Evolutionary conservation across 164 flowering plant species (phyloP).

Genomic region (Chimonanthus salicifolius): DNA sequence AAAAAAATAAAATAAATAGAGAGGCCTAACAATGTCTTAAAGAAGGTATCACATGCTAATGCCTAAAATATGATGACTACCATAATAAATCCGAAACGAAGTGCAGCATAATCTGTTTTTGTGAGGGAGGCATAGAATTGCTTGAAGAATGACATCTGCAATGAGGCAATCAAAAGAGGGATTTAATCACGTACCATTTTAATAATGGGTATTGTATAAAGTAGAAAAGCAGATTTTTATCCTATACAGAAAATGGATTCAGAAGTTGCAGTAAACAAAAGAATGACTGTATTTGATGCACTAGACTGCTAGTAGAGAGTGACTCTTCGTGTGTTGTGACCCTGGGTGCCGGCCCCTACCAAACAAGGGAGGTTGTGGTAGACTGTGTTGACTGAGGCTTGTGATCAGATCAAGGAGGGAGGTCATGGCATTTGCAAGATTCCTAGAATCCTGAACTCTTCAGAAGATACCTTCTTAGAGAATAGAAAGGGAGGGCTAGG

Average conservation of each 20-base stretch:
- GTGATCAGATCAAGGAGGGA: too few species aligned
- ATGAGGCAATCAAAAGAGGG: constrained; percentile 5
- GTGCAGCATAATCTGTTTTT: constrained; percentile 64
- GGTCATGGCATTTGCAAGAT: too few species aligned
- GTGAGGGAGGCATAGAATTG: constrained; percentile 80
- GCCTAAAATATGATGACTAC: constrained; percentile 23
- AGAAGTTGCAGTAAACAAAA: too few species aligned
- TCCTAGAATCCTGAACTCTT: too few species aligned
- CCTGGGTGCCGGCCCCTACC: too few species aligned
- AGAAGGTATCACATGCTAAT: background rate
- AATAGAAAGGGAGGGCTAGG: too few species aligned
- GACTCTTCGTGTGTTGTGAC: too few species aligned
- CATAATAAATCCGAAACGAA: constrained; percentile 76
- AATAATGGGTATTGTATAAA: background rate
- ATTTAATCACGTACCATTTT: background rate
- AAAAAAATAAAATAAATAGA: background rate
- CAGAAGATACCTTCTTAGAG: too few species aligned
- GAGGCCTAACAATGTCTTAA: background rate
- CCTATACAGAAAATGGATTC: background rate
- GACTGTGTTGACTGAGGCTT: too few species aligned
- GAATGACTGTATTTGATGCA: too few species aligned
- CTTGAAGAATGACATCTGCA: constrained; percentile 67
- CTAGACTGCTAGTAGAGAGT: too few species aligned
- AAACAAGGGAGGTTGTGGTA: too few species aligned
- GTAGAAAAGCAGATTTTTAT: background rate